phyloP scores from a whole-genome alignment of 192 early-diverging fungal genomes.

The Backusella sp. region DNA sequence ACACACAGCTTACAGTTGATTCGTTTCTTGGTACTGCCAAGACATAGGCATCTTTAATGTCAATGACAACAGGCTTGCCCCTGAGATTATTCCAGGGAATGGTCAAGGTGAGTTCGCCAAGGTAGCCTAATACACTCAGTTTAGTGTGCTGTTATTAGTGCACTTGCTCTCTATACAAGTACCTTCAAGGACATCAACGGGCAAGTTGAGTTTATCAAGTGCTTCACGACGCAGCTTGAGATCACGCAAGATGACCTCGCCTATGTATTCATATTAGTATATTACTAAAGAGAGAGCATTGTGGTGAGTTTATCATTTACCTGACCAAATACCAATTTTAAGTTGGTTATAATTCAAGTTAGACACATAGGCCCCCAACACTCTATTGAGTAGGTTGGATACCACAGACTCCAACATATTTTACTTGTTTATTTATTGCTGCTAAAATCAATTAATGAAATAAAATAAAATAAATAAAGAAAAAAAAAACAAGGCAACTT shows the following conservation, averaged over 20 bases:
- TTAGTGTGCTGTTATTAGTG: background rate
- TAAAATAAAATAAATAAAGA: background rate
- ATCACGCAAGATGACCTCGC: slow-evolving; percentile 95
- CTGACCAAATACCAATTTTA: slow-evolving; percentile 93
- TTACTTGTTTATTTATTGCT: background rate
- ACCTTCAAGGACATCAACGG: slow-evolving; percentile 89
- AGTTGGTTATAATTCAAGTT: slow-evolving; percentile 95
- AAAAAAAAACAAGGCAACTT: background rate
- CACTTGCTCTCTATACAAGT: background rate
- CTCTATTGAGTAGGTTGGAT: slow-evolving; percentile 71
- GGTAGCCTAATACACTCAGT: slow-evolving; percentile 61
- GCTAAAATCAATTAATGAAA: background rate
- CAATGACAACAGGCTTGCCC: slow-evolving; percentile 87
- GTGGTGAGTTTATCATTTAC: slow-evolving; percentile 42
- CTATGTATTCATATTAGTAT: slow-evolving; percentile 41
- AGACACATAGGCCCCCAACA: slow-evolving; percentile 94
- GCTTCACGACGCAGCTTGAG: slow-evolving; percentile 86
- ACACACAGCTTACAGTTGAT: slow-evolving; percentile 43
- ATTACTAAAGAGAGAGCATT: background rate
- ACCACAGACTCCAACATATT: slow-evolving; percentile 79
- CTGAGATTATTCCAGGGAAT: slow-evolving; percentile 98
- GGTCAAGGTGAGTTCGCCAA: slow-evolving; percentile 88
- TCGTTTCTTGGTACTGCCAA: slow-evolving; percentile 81
- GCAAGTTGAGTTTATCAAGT: slow-evolving; percentile 91
- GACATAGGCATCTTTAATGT: slow-evolving; percentile 86